A percentile compares a stretch with the other conserved stretches of the same genome.
Conservation (phyloP, 75 land plant species). For the Selaginella moellendorffii region DNA sequence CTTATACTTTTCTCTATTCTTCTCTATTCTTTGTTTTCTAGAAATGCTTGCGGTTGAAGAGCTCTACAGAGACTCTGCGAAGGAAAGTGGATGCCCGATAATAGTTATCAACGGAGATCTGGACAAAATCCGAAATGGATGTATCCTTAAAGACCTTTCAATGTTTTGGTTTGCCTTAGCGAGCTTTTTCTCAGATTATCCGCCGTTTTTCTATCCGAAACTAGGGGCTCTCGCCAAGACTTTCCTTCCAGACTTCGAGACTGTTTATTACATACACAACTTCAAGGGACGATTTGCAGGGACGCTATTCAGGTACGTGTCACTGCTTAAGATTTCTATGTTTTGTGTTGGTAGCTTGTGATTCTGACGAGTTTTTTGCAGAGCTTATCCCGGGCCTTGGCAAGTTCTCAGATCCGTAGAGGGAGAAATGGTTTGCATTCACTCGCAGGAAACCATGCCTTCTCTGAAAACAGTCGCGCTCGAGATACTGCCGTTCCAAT, state of each 20-base stretch:
- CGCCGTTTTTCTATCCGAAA: slow-evolving; percentile 94
- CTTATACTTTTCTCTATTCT: no score
- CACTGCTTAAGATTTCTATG: no score
- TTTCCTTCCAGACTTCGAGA: slow-evolving; percentile 78
- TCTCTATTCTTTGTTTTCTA: slow-evolving; percentile 15
- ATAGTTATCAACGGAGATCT: slow-evolving; percentile 95
- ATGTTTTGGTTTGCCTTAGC: background rate
- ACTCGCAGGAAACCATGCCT: slow-evolving; percentile 74
- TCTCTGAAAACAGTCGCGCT: slow-evolving; percentile 88
- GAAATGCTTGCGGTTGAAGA: slow-evolving; percentile 99
- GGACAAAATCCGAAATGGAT: slow-evolving; percentile 87
- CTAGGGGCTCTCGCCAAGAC: slow-evolving; percentile 66
- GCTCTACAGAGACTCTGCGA: slow-evolving; percentile 75
- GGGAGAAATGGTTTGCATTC: slow-evolving; percentile 34
- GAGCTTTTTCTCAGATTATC: slow-evolving; percentile 49
- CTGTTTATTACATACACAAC: slow-evolving; percentile 88
- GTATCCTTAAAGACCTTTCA: slow-evolving; percentile 84
- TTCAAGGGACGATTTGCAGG: slow-evolving; percentile 86
- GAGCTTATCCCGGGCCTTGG: slow-evolving; percentile 95
- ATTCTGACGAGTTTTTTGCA: slow-evolving; percentile 14
- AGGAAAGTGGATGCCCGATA: slow-evolving; percentile 39
- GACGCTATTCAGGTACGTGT: slow-evolving; percentile 62
- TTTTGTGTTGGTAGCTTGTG: no score
- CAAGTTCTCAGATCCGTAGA: slow-evolving; percentile 49
- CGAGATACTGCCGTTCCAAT: slow-evolving; percentile 74